Evolutionary conservation across 2,329 filamentous ascomycete genomes (phyloP), one percentile per base, ranked within the genome.

Genomic region (Ophiocordyceps camponoti-saundersi): DNA sequence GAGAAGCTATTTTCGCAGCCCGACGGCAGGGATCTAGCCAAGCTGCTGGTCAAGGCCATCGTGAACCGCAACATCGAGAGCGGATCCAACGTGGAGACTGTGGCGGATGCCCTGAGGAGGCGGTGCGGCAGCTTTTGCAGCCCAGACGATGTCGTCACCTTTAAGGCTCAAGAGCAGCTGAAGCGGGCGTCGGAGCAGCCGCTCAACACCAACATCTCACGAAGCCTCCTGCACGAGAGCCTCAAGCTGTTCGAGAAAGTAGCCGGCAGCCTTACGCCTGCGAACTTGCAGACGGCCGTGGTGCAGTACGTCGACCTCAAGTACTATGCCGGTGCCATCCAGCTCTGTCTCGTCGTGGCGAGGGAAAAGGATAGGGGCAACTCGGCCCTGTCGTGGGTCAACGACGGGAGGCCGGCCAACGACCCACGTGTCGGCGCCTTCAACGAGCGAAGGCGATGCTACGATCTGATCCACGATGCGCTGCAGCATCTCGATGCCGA

Each of bases 41-140:
- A 95, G 63, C 77, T 95, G 47, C 72, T 98, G 1, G 92, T 98
- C 48, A 98, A 96, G 62, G 88, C 90, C 1, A 96, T 98, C 57
- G 92, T 98, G 47, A 96, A 96, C 62, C 81, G 89, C 57, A 98
- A 95, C 61, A 98, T 98, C 55, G 85, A 90, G 48, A 95, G 87
- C 57, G 92, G 93, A 11, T 90, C 89, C 5, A 98, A 96, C 52
- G 90, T 98, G 20, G 93, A 98, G 65, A 95, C 89, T 0, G 88
- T 98, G 22, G 90, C 92, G 0, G 92, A 98, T 63, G 87, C 89
- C n/a, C 68, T 98, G 45, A 78, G 92, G 44, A 76, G 92, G 55
- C 79, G 89, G 55, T 98, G 92, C 55, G 93, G 92, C 51, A 95
- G 85, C 64, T 98, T 98, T 73, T 98, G 92, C 63, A 95, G 89